Conservation (phyloP, 2,329 filamentous ascomycete genomes). For the Monosporascus sp. region DNA sequence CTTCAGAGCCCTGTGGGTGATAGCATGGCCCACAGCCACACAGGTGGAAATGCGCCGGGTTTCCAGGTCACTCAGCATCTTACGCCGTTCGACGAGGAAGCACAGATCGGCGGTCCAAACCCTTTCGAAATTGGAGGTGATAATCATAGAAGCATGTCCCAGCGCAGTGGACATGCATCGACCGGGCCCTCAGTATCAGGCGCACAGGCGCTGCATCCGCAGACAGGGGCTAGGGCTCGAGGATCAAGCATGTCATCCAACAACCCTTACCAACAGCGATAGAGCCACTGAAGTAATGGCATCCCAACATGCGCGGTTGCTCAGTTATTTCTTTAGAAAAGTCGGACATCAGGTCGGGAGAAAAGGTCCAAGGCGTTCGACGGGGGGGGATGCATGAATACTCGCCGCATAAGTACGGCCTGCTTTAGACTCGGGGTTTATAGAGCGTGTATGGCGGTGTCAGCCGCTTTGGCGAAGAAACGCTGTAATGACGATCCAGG, state of each 20-base stretch:
- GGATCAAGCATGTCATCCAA: slow-evolving; percentile 6
- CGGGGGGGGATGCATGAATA: too few species aligned
- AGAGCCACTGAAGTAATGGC: slow-evolving; percentile 5
- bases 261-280: slow-evolving; percentile 16
- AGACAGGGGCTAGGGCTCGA: slow-evolving; percentile 1
- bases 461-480: too few species aligned
- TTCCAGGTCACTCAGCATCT: slow-evolving; percentile 25
- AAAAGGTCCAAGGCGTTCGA: too few species aligned
- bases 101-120: slow-evolving; percentile 22
- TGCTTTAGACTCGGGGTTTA: too few species aligned
- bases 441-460: too few species aligned
- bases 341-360: not conserved
- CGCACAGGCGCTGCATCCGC: not conserved
- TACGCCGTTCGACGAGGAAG: slow-evolving; percentile 26
- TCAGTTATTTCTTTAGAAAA: not conserved
- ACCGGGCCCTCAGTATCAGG: slow-evolving; percentile 3
- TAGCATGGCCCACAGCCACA: not conserved
- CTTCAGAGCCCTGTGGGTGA: slow-evolving; percentile 12
- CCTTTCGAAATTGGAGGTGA: slow-evolving; percentile 7
- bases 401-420: too few species aligned
- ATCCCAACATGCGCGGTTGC: slow-evolving; percentile 2
- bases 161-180: slow-evolving; percentile 4
- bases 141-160: not conserved
- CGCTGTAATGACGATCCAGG: too few species aligned
- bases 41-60: slow-evolving; percentile 10